A percentile compares a stretch with the other conserved stretches of the same genome.
Conservation (phyloP, 1,284 basidiomycete genomes). For the Leccinum variabile region DNA sequence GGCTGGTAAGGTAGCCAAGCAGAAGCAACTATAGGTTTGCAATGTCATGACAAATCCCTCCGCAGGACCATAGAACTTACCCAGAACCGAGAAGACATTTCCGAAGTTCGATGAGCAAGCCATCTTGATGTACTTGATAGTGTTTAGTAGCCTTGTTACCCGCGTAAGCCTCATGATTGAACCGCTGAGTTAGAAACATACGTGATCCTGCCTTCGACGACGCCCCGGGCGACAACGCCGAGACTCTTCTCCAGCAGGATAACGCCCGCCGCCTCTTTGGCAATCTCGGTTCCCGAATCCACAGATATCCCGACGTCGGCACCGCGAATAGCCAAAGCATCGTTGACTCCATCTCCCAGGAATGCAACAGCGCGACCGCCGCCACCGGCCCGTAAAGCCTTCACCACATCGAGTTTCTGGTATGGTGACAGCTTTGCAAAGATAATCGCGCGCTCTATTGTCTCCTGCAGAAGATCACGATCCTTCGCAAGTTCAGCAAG, state of each 20-base stretch:
- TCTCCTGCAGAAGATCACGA: conserved; percentile 26
- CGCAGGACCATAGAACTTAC: conserved; percentile 21
- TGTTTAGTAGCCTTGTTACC: conserved; percentile 31
- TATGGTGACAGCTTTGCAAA: conserved; percentile 36
- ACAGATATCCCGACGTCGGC: conserved; percentile 98
- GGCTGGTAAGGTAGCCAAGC: conserved; percentile 36
- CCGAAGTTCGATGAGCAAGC: conserved; percentile 37
- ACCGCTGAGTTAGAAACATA: conserved; percentile 12
- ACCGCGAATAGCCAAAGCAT: conserved; percentile 35
- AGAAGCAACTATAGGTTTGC: conserved; percentile 26
- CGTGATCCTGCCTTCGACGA: conserved; percentile 36
- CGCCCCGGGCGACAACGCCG: conserved; percentile 33
- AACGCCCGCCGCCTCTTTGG: conserved; percentile 96
- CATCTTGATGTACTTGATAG: conserved; percentile 36
- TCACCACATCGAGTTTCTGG: conserved; percentile 36
- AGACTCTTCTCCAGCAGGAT: conserved; percentile 79
- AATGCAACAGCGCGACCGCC: conserved; percentile 35
- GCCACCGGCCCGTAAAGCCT: conserved; percentile 28
- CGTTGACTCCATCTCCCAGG: conserved; percentile 36
- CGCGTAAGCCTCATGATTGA: conserved; percentile 15
- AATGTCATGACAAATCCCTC: conserved; percentile 3
- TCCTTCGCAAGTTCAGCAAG: conserved; percentile 35
- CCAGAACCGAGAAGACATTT: conserved; percentile 35
- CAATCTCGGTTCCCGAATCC: conserved; percentile 97
- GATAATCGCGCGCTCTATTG: conserved; percentile 35